Conservation (phyloP, 345 rosid species). For the Populus tremula region DNA sequence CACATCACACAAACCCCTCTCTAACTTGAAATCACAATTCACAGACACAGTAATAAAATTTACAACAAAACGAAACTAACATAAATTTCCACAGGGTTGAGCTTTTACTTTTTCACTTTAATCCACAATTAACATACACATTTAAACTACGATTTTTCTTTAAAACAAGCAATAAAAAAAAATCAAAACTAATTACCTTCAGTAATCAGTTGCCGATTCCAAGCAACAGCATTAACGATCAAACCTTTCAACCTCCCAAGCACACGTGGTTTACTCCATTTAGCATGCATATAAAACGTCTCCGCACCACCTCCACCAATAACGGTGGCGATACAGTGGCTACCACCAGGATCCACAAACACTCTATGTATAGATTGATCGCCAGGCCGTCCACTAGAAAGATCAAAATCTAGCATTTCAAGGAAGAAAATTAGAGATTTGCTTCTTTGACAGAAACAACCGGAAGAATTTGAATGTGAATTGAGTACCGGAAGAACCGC, state of each 20-base stretch:
- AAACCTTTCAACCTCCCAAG: conserved; percentile 77
- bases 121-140: not conserved
- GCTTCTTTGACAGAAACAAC: too few relatives aligned
- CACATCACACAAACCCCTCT: too few relatives aligned
- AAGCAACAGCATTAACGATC: conserved; percentile 81
- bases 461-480: not conserved
- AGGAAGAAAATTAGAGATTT: not conserved
- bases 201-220: conserved; percentile 92
- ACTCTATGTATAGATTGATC: conserved; percentile 89
- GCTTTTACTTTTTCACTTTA: too few relatives aligned
- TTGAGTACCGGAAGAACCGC: conserved; percentile 61
- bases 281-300: conserved; percentile 84
- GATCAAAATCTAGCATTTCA: conserved; percentile 66
- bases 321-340: conserved; percentile 86
- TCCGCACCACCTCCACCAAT: conserved; percentile 84
- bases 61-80: conserved; percentile 1
- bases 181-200: conserved; percentile 52
- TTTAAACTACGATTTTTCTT: not conserved
- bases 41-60: conserved; percentile 7
- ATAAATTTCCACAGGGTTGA: too few relatives aligned
- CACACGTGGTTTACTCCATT: conserved; percentile 89
- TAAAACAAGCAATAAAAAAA: not conserved
- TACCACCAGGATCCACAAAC: conserved; percentile 96
- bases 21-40: not conserved
- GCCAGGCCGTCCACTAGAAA: conserved; percentile 77